These are phyloP conservation scores for Ganoderma leucocontextum DNA, from an alignment of 1,284 basidiomycete genomes.

Conservation along the genomic window DNA sequence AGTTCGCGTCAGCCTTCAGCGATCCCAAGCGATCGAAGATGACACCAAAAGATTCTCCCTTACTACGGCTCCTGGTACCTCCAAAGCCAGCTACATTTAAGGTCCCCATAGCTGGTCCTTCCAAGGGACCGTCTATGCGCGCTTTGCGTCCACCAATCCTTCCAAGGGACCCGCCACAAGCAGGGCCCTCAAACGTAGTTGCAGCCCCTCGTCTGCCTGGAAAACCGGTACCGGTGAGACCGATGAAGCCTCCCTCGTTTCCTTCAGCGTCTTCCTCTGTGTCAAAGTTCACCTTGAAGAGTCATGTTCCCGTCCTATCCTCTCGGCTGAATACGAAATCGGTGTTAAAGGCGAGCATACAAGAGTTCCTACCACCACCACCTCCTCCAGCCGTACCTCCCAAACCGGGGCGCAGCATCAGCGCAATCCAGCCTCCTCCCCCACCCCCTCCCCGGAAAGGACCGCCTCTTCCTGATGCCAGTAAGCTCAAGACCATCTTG, in stretches of 20 bases:
- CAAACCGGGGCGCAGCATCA: slow-evolving; percentile 16
- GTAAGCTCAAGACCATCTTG: slow-evolving; percentile 50
- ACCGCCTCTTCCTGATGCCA: slow-evolving; percentile 16
- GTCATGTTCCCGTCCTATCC: background rate
- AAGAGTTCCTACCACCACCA: slow-evolving; percentile 21
- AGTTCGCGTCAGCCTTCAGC: slow-evolving; percentile 31
- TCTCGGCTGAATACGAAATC: slow-evolving; percentile 13
- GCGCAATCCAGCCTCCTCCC: slow-evolving; percentile 23
- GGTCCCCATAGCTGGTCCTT: slow-evolving; percentile 11
- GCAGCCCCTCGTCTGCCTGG: background rate
- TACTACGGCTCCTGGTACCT: background rate
- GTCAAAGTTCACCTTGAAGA: slow-evolving; percentile 17
- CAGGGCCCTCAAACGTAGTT: slow-evolving; percentile 11
- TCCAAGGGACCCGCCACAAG: background rate
- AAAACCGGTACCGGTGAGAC: background rate
- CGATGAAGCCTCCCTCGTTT: slow-evolving; percentile 14
- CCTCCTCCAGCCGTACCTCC: slow-evolving; percentile 4
- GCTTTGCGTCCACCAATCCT: background rate
- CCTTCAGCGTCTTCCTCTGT: background rate
- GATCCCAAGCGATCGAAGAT: slow-evolving; percentile 22
- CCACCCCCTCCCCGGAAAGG: slow-evolving; percentile 14
- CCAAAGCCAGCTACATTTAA: background rate
- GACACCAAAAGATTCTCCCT: slow-evolving; percentile 6
- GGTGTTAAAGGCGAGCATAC: slow-evolving; percentile 17
- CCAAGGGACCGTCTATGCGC: background rate